Conservation (phyloP, 495 filamentous ascomycete species). For the Apodospora peruviana region DNA sequence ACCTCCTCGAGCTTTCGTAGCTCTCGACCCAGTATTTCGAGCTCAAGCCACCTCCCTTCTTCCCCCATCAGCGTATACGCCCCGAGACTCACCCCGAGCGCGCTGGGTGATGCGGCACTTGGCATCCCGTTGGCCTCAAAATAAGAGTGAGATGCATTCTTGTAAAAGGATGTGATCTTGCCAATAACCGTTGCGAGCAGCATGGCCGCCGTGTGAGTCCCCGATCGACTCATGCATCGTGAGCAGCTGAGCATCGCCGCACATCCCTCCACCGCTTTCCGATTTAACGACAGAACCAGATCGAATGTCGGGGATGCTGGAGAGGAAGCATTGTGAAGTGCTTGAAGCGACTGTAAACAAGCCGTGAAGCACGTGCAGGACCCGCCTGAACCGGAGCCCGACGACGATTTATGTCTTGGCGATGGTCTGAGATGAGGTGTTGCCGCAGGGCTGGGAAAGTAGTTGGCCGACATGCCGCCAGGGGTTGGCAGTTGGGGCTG, state of each 20-base stretch:
- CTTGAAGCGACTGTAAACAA: slow-evolving; percentile 40
- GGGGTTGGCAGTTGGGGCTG: slow-evolving; percentile 25
- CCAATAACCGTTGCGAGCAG: slow-evolving; percentile 42
- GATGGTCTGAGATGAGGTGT: slow-evolving; percentile 27
- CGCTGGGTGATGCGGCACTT: slow-evolving; percentile 17
- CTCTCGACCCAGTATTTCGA: slow-evolving; percentile 42
- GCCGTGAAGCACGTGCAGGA: slow-evolving; percentile 42
- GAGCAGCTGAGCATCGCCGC: slow-evolving; percentile 38
- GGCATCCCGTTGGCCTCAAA: slow-evolving; percentile 23
- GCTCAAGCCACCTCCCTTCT: slow-evolving; percentile 37
- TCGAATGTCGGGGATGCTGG: slow-evolving; percentile 36
- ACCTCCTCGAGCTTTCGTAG: slow-evolving; percentile 41
- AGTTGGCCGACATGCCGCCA: slow-evolving; percentile 24
- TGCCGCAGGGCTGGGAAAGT: slow-evolving; percentile 32
- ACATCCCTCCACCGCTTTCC: slow-evolving; percentile 44
- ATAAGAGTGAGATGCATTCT: slow-evolving; percentile 33
- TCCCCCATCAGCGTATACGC: slow-evolving; percentile 38
- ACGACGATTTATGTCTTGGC: slow-evolving; percentile 25
- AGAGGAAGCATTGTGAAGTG: slow-evolving; percentile 40
- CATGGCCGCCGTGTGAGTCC: slow-evolving; percentile 40
- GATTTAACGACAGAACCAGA: slow-evolving; percentile 37
- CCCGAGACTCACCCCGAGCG: slow-evolving; percentile 34
- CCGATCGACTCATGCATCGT: slow-evolving; percentile 34
- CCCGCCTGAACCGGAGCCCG: slow-evolving; percentile 14
- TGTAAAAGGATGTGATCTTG: slow-evolving; percentile 44